Conservation (phyloP, 768 basidiomycete genomes). For the Ramaria sp. region DNA sequence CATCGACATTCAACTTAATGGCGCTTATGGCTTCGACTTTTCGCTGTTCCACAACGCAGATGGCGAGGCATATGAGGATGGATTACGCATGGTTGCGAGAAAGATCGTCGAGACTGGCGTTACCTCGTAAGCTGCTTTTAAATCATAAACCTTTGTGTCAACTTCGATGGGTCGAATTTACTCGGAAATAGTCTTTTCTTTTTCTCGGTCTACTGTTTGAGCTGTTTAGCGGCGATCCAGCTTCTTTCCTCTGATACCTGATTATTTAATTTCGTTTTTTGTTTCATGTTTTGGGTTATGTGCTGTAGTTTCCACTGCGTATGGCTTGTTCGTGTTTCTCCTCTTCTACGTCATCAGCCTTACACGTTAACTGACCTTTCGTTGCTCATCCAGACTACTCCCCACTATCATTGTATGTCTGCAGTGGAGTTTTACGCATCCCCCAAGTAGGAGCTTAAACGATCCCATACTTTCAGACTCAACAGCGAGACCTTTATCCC, state of each 20-base stretch:
- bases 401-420: slow-evolving; percentile 61
- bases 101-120: slow-evolving; percentile 81
- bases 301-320: too few relatives aligned
- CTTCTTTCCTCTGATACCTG: too few relatives aligned
- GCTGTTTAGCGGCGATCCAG: too few relatives aligned
- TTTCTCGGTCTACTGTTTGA: too few relatives aligned
- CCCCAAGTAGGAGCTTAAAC: not conserved
- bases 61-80: slow-evolving; percentile 42
- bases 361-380: not conserved
- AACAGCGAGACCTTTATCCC: slow-evolving; percentile 65
- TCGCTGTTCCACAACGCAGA: slow-evolving; percentile 71
- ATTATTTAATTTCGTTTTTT: too few relatives aligned
- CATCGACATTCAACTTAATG: slow-evolving; percentile 85
- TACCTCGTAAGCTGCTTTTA: slow-evolving; percentile 54
- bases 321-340: too few relatives aligned
- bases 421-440: not conserved
- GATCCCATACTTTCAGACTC: slow-evolving; percentile 39
- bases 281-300: too few relatives aligned
- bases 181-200: too few relatives aligned
- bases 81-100: slow-evolving; percentile 60
- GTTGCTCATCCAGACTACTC: slow-evolving; percentile 29
- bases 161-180: too few relatives aligned
- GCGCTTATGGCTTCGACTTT: slow-evolving; percentile 82
- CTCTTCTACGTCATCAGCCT: slow-evolving; percentile 4
- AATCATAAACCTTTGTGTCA: not conserved